These are phyloP conservation scores for Starmerella apicola DNA, from an alignment of 805 yeast genomes.

Conservation along the genomic window DNA sequence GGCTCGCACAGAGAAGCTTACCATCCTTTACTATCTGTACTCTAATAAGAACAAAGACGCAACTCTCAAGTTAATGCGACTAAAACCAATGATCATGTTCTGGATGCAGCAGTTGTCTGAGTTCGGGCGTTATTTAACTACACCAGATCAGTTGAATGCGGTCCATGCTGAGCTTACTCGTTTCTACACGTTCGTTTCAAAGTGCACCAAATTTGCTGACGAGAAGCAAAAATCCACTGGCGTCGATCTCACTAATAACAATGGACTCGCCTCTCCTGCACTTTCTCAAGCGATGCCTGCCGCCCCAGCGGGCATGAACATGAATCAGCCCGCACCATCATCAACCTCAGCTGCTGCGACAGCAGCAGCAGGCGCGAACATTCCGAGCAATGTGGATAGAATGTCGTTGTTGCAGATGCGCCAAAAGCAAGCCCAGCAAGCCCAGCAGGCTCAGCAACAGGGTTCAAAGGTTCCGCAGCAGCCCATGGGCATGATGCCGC, in stretches of 20 bases:
- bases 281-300: neutral
- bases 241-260: neutral
- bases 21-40: conserved; percentile 64
- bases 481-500: neutral
- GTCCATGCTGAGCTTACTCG: conserved; percentile 60
- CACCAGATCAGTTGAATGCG: conserved; percentile 59
- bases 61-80: conserved; percentile 62
- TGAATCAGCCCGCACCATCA: too few species aligned
- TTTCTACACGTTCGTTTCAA: conserved; percentile 63
- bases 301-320: neutral
- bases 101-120: conserved; percentile 57
- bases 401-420: too few species aligned
- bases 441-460: too few species aligned
- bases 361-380: too few species aligned
- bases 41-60: conserved; percentile 59
- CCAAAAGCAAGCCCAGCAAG: too few species aligned
- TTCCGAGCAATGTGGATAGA: too few species aligned
- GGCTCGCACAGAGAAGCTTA: conserved; percentile 55
- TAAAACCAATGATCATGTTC: conserved; percentile 66
- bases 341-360: too few species aligned
- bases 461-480: neutral
- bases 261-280: neutral
- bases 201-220: conserved; percentile 22
- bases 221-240: conserved; percentile 6
- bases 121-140: conserved; percentile 49